Evolutionary conservation across 345 rosid species (phyloP), one percentile per base, ranked within the genome.

Genomic region (Nasturtium officinale): DNA sequence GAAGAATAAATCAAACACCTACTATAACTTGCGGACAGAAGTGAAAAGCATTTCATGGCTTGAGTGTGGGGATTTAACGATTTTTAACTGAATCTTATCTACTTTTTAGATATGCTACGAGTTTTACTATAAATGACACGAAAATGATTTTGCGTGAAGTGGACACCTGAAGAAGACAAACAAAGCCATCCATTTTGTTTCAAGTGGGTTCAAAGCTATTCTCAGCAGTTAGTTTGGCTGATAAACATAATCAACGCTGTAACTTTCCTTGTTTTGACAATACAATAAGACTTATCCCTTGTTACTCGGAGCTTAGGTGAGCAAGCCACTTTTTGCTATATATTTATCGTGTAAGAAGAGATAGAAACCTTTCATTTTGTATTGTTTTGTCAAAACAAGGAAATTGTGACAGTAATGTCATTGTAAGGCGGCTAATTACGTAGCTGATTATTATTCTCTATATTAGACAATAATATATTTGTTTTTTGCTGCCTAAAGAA

Each of bases 241-340:
- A 61, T 62, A 35, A 43, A 35, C 43, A 66, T 57, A 17, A 23
- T 48, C 72, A 45, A 45, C 28, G 37, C 37, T 62, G 20, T 42
- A 25, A 42, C 12, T 11, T 7, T 63, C 26, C 35, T 63, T 33
- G 60, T 33, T 65, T 23, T 58, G 38, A 65, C 43, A 2, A 37
- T 46, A 57, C 23, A 29, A 9, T 43, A 20, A 9, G 61, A 38
- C 20, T 40, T 20, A 37, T 48, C 5, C 9, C 16, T 40, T 67
- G 7, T 51, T 21, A 29, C 43, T 13, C 64, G 67, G 75, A 53
- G 52, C 42, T 61, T 83, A 93, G 98, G 89, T 90, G 68, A 87
- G 98, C 84, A 93, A 90, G 81, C 89, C 97, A 7, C 94, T 93
- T 28, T 79, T 89, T 75, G 84, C 78, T 12, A 96, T 85, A 72